Base-by-base conservation (phyloP, 768 basidiomycete species). In the Postia placenta region DNA sequence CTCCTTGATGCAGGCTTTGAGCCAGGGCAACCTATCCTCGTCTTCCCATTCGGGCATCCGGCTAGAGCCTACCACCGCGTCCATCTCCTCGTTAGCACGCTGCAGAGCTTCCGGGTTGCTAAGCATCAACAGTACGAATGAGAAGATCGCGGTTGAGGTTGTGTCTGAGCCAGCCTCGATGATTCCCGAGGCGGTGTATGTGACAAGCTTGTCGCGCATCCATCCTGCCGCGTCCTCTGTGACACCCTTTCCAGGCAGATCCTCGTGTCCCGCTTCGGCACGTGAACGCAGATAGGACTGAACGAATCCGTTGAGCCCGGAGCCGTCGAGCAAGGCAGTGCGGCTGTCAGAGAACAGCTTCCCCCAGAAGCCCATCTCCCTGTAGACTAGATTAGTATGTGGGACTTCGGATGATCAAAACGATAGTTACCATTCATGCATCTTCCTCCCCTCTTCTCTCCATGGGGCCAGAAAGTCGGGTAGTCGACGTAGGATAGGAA, bases 11-110 rank as follows among this genome's bases (percentile, higher is more conserved):
- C 47, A 25, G 11, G 51, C 51, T 1, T 27, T 28, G 19, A 52
- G 15, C 24, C 44, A 52, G 5, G 47, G 46, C 41, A 52, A 15
- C 3, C 14, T 17, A 17, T 47, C 47, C 4, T 33, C 42, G 39
- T 42, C 48, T 5, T 57, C 58, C 46, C 65, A 67, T 5, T 51
- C 58, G 5, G 70, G 70, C 5, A 73, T 60, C 0, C 72, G 62
- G 42, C 66, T 65, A 2, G 28, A 47, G 12, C 73, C 73, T 5
- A 70, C 56, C 1, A 72, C 67, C 2, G 55, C 41, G 45, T 74
- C 72, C 2, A 75, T 60, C 51, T 75, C 74, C 9, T 59, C 61
- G 30, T 73, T 71, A 11, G 71, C 72, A 45, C 62, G 68, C 14
- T 46, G 49, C 42, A 62, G 64, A 0, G 67, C 63, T 3, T 71